phyloP scores from a whole-genome alignment of 73 alveolate species.

The Breviolum minutum region DNA sequence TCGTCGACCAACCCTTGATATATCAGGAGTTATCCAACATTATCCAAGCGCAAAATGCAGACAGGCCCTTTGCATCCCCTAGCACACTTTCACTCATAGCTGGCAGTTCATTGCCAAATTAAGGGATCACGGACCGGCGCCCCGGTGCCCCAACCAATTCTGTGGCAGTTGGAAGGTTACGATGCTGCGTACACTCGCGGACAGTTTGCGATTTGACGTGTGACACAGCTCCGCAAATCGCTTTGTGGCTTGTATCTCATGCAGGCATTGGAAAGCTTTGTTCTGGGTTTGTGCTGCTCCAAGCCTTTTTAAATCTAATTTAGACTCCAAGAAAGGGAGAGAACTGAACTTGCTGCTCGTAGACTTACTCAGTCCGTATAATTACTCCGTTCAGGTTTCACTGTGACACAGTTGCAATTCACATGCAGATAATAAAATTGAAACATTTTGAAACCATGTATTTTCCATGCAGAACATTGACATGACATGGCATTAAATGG shows the following conservation, averaged over 20 bases:
- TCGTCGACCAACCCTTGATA: too few species aligned
- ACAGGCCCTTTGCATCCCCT: too few species aligned
- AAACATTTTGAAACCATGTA: too few species aligned
- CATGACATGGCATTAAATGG: too few species aligned
- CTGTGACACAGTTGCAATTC: too few species aligned
- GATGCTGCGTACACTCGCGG: constrained; percentile 40
- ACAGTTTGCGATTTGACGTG: constrained; percentile 20
- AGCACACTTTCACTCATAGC: not conserved
- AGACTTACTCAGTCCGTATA: too few species aligned
- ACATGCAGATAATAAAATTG: too few species aligned
- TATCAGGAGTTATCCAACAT: not conserved
- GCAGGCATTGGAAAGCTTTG: constrained; percentile 22
- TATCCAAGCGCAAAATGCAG: too few species aligned
- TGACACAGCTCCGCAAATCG: constrained; percentile 75
- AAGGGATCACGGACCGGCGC: not conserved
- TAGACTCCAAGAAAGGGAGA: not conserved
- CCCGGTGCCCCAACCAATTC: not conserved
- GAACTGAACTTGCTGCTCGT: too few species aligned
- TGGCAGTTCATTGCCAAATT: not conserved
- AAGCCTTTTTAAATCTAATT: too few species aligned
- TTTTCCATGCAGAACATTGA: too few species aligned
- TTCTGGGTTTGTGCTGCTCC: not conserved
- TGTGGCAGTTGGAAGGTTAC: not conserved
- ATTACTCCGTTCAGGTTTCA: too few species aligned
- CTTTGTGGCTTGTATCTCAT: constrained; percentile 51